A percentile compares a stretch with the other conserved stretches of the same genome.
phyloP scores from a whole-genome alignment of 2,329 filamentous ascomycete species.

The Neopestalotiopsis sp. region DNA sequence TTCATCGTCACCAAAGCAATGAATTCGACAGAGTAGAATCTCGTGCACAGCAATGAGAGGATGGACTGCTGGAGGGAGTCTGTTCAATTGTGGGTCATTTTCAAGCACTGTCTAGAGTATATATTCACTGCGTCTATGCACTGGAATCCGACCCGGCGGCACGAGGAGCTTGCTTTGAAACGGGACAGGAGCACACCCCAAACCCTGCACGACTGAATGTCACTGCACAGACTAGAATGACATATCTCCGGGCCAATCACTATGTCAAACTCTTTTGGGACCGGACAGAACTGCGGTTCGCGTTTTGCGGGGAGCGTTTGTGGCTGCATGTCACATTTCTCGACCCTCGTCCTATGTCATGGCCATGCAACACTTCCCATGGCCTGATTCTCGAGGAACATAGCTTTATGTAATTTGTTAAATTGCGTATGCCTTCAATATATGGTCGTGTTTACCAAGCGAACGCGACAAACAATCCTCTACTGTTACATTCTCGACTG shows the following conservation, averaged over 20 bases:
- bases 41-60: neutral
- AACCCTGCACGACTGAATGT: neutral
- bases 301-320: neutral
- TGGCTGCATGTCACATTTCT: neutral
- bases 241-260: neutral
- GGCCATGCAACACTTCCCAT: neutral
- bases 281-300: neutral
- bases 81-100: neutral
- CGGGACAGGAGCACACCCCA: neutral
- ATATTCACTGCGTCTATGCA: neutral
- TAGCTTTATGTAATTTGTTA: neutral
- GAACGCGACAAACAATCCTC: too few relatives aligned
- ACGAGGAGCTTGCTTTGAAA: neutral
- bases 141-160: neutral
- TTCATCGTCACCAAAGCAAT: too few relatives aligned
- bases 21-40: neutral
- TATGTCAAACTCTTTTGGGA: neutral
- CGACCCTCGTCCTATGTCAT: neutral
- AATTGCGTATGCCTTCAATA: neutral
- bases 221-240: neutral
- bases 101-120: neutral
- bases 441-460: too few relatives aligned
- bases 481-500: too few relatives aligned
- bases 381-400: neutral
- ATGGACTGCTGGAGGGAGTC: neutral